Evolutionary conservation across 257 asterid species (phyloP).

Genomic region (Agastache rugosa): DNA sequence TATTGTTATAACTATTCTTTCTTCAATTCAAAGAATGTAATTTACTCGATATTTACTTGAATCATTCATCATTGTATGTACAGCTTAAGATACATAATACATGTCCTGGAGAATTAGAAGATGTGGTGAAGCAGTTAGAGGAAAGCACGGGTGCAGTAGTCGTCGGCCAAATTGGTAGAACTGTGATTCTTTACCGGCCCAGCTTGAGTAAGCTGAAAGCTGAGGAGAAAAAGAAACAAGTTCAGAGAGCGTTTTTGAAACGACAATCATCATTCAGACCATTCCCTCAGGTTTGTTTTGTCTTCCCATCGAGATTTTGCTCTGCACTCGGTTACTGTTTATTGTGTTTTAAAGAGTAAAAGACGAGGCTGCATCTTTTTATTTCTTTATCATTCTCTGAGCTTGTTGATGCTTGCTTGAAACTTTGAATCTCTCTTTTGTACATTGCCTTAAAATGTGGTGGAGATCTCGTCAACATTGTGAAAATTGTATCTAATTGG

Average conservation of each 20-base stretch:
- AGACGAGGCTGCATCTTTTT: background rate
- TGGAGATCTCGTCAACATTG: background rate
- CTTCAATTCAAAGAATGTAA: background rate
- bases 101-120: constrained; percentile 85
- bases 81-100: constrained; percentile 82
- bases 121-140: constrained; percentile 72
- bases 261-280: constrained; percentile 41
- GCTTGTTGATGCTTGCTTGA: background rate
- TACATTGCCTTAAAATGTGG: background rate
- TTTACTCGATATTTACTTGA: background rate
- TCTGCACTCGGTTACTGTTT: background rate
- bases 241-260: constrained; percentile 44
- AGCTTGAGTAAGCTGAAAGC: constrained; percentile 79
- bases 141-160: constrained; percentile 71
- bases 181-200: constrained; percentile 92
- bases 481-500: background rate
- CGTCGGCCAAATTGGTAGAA: constrained; percentile 82
- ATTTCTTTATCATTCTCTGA: background rate
- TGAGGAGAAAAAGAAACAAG: constrained; percentile 74
- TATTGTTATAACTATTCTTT: background rate
- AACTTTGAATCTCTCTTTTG: background rate
- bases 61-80: background rate
- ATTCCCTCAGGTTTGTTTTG: constrained; percentile 49
- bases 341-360: constrained; percentile 41
- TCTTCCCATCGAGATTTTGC: background rate